Evolutionary conservation across 805 yeast genomes (phyloP).

Genomic region (Ogataea salicorniae): DNA sequence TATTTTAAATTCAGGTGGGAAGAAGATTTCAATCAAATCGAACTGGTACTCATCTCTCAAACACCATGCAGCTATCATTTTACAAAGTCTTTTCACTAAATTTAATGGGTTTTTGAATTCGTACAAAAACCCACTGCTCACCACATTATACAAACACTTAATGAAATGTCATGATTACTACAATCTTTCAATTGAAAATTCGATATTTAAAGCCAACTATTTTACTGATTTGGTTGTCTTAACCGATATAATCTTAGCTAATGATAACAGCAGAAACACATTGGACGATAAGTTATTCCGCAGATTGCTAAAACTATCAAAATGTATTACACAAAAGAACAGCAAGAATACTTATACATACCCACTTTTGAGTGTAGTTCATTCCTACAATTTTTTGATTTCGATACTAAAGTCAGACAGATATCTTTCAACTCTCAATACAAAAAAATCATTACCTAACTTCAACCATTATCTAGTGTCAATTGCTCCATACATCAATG

Average conservation of each 20-base stretch:
- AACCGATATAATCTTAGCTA: slow-evolving; percentile 25
- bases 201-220: slow-evolving; percentile 29
- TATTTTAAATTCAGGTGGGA: slow-evolving; percentile 13
- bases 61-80: slow-evolving; percentile 25
- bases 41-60: slow-evolving; percentile 31
- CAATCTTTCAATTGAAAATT: slow-evolving; percentile 27
- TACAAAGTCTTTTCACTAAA: slow-evolving; percentile 26
- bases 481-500: slow-evolving; percentile 14
- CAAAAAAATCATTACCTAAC: slow-evolving; percentile 20
- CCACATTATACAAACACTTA: slow-evolving; percentile 28
- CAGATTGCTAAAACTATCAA: slow-evolving; percentile 28
- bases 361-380: slow-evolving; percentile 27
- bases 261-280: slow-evolving; percentile 24
- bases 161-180: slow-evolving; percentile 31
- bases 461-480: slow-evolving; percentile 20
- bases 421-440: slow-evolving; percentile 18
- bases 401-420: slow-evolving; percentile 30
- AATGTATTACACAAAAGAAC: slow-evolving; percentile 19
- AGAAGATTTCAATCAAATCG: slow-evolving; percentile 27
- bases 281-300: slow-evolving; percentile 27
- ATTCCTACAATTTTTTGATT: slow-evolving; percentile 24
- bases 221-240: slow-evolving; percentile 27
- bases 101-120: slow-evolving; percentile 33
- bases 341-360: slow-evolving; percentile 19
- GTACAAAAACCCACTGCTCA: slow-evolving; percentile 23